Percentiles rank a stretch among this genome's conserved stretches.
phyloP scores from a whole-genome alignment of 768 basidiomycete species.

The Mrakia hoshinonis region DNA sequence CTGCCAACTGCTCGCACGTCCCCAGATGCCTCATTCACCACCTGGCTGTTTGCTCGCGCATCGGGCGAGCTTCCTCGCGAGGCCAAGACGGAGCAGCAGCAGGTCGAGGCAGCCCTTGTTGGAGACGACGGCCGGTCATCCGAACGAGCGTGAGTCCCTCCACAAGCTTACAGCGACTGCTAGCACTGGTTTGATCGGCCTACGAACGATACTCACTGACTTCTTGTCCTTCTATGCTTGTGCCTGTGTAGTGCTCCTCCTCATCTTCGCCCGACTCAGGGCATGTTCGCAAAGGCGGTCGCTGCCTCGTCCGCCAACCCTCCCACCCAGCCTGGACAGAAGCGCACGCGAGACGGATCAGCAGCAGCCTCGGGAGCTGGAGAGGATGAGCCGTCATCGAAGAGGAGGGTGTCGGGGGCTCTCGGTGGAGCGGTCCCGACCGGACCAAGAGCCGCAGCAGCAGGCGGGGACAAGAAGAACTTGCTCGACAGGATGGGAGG shows the following conservation, averaged over 20 bases:
- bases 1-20: too few relatives aligned
- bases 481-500: conserved; percentile 14
- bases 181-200: conserved; percentile 29
- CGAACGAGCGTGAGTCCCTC: conserved; percentile 2
- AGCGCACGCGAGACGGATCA: neutral
- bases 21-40: conserved; percentile 70
- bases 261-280: conserved; percentile 1
- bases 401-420: conserved; percentile 9
- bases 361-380: neutral
- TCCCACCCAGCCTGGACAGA: neutral
- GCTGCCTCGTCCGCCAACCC: conserved; percentile 3
- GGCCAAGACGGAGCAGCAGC: conserved; percentile 11
- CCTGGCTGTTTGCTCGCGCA: conserved; percentile 78
- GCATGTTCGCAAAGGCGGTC: conserved; percentile 13
- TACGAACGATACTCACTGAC: neutral
- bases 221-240: neutral
- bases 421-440: neutral
- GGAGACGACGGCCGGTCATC: neutral
- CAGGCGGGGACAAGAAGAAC: neutral
- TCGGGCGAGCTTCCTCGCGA: neutral
- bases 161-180: conserved; percentile 48
- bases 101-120: neutral
- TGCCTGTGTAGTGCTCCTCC: neutral
- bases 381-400: neutral
- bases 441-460: conserved; percentile 3